Evolutionary conservation across 345 rosid genomes (phyloP), one percentile per base, ranked within the genome.

Genomic region (Aurinia saxatilis): DNA sequence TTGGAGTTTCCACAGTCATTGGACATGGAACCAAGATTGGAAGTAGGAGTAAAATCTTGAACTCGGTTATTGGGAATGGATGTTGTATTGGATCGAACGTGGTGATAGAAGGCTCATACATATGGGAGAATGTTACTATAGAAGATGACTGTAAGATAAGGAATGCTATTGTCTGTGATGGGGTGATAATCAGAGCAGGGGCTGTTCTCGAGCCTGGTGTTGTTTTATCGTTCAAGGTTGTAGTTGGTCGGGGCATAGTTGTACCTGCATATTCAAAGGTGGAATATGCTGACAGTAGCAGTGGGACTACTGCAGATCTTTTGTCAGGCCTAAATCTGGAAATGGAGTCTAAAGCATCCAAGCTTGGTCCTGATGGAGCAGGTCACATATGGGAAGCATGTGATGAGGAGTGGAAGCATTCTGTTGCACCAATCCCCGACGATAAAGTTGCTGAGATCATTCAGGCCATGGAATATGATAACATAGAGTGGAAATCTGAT

Each of bases 401-500:
- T 66, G 97, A 87, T 58, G 99, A 93, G 65, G 95, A 93, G 77
- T 93, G 99, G 97, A 85, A 80, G 75, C 87, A 90, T 68, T 93
- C 97, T 13, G 86, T 93, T 67, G 99, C 97, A 67, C 97, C 99
- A 23, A 82, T 90, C 74, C 90, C 97, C 41, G 40, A 80, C 7
- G 88, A 90, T 52, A 90, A 80, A 73, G 75, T 90, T 30, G 75
- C 78, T 38, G 86, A 87, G 82, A 67, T 78, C 31, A 35, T 61
- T 27, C 81, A 74, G 73, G 80, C 84, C 34, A 68, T 72, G 65
- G 90, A 90, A 35, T 86, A 93, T 69, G 97, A 84, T 67, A 73
- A 71, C 77, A 82, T 74, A 13, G 71, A 87, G 71, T 56, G 75
- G 63, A 81, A 77, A 77, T 67, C 86, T 59, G 87, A 73, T 54